Evolutionary conservation across 257 asterid species (phyloP).

Genomic region (Solanum sejunctum): DNA sequence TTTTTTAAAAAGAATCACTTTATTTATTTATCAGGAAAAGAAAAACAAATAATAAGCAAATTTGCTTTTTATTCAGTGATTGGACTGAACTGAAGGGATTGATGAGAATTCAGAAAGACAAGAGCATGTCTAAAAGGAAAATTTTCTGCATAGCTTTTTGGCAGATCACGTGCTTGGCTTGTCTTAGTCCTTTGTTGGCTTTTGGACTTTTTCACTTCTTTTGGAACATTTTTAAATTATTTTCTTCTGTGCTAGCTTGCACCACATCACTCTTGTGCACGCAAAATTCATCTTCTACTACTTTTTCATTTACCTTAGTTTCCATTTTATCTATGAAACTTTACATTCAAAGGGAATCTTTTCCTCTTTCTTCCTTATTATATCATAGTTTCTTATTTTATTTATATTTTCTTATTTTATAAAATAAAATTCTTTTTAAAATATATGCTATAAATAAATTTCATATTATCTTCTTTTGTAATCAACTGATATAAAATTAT

Average conservation of each 20-base stretch:
- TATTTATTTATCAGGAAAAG: neutral
- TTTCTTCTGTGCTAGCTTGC: slow-evolving; percentile 14
- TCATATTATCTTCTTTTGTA: too few relatives aligned
- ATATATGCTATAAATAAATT: too few relatives aligned
- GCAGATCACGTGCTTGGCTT: slow-evolving; percentile 87
- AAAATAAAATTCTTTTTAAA: too few relatives aligned
- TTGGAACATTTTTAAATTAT: slow-evolving; percentile 11
- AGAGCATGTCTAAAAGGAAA: neutral
- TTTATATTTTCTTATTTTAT: too few relatives aligned
- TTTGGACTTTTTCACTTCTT: slow-evolving; percentile 13
- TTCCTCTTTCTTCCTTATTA: too few relatives aligned
- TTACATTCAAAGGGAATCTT: too few relatives aligned
- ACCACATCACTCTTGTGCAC: neutral
- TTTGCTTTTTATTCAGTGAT: slow-evolving; percentile 19
- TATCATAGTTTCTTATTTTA: too few relatives aligned
- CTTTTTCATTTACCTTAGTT: too few relatives aligned
- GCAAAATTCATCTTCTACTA: neutral
- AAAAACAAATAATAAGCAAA: neutral
- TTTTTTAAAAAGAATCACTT: neutral
- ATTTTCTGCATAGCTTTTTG: slow-evolving; percentile 15
- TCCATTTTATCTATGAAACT: too few relatives aligned
- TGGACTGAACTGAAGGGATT: slow-evolving; percentile 57
- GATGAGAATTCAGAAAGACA: slow-evolving; percentile 36
- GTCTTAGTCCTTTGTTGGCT: slow-evolving; percentile 53
- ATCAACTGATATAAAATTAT: too few relatives aligned